Evolutionary conservation across 106 monocot species (phyloP), one percentile per base, ranked within the genome.

Genomic region (Iris macrosiphon): DNA sequence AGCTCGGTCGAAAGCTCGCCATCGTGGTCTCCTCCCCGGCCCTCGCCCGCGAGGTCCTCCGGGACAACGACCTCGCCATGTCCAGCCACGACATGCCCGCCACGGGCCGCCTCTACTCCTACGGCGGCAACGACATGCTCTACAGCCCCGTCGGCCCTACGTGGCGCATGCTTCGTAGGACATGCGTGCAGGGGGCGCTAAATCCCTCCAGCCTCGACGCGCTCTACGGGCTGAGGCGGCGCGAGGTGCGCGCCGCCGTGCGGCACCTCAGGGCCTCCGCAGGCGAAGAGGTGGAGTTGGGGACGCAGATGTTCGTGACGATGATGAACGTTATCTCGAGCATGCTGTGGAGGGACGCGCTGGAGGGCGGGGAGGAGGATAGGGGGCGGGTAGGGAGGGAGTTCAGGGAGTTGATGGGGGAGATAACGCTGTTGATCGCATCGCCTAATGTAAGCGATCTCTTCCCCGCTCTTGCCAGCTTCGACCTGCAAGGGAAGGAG

Each of bases 121-220:
- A 78, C 71, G 74, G 74, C 30, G 70, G 60, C 0, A 1, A 31
- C 7, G 71, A 87, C 59, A 71, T 87, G n/a, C 62, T 41, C 2
- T 87, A 74, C 77, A 44, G 42, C 40, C 71, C 81, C 28, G 10
- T 67, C 38, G 87, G 87, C 17, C 71, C 81, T 4, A 64, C 59
- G 0, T 73, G 72, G 77, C 77, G 87, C 31, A 77, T 87, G 71
- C 77, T 87, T 26, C 76, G 87, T 15, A 64, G 70, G 22, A 44
- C 75, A 26, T 60, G 55, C 52, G 87, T 72, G 26, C 66, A 60
- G 20, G 65, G 81, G 63, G 16, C 81, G 70, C 61, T 87, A 6
- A 24, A 56, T 59, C 49, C 65, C 1, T 14, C 74, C 31, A 57
- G 72, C 45, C 67, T 88, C 32, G 78, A 74, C 41, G 50, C 51